phyloP scores from a whole-genome alignment of 116 monocot genomes.

The Trichopus zeylanicus region DNA sequence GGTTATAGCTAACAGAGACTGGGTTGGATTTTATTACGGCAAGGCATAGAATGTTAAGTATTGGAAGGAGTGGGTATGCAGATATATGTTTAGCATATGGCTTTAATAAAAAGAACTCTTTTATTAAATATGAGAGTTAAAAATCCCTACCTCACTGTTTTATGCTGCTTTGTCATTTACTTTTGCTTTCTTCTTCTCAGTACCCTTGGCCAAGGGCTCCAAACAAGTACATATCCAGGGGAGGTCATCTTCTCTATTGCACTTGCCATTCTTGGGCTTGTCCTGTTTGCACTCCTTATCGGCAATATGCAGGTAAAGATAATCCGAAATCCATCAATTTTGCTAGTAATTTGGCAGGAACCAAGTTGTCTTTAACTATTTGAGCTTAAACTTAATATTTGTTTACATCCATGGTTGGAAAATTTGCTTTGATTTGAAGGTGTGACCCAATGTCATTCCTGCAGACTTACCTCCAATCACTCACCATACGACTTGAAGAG shows the following conservation, averaged over 20 bases:
- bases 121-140: no score
- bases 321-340: no score
- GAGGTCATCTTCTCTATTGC: conserved; percentile 88
- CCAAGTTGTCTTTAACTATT: no score
- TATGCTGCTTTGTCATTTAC: neutral
- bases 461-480: conserved; percentile 62
- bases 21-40: no score
- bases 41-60: no score
- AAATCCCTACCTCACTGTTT: neutral
- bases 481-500: conserved; percentile 57
- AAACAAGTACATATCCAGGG: conserved; percentile 69
- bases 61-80: no score
- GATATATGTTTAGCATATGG: no score
- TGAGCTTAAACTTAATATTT: no score
- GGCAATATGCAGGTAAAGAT: conserved; percentile 91
- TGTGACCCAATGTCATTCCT: conserved; percentile 5
- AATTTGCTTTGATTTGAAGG: neutral
- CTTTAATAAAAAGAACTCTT: no score
- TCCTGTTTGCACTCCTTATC: conserved; percentile 89
- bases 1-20: no score
- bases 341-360: no score
- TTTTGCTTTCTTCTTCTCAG: conserved; percentile 19
- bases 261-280: conserved; percentile 74
- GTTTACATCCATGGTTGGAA: neutral
- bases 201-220: conserved; percentile 89